phyloP scores from a whole-genome alignment of 2,329 filamentous ascomycete genomes.

The Scedosporium boydii region DNA sequence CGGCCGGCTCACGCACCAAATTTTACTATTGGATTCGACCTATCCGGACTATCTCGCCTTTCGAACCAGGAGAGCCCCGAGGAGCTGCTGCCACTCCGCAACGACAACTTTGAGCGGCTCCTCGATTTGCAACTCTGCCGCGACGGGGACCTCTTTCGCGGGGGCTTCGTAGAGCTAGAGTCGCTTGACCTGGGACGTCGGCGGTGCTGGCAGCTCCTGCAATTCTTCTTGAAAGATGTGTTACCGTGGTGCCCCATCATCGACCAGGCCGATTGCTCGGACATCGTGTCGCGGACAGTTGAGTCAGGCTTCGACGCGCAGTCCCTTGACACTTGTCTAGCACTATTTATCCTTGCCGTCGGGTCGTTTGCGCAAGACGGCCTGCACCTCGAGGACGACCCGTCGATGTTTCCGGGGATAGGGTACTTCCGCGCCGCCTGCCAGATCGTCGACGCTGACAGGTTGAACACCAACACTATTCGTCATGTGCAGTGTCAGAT shows the following conservation, averaged over 20 bases:
- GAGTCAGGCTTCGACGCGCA: slow-evolving; percentile 3
- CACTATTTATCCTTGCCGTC: slow-evolving; percentile 11
- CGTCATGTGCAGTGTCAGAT: slow-evolving; percentile 11
- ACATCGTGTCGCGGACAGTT: slow-evolving; percentile 6
- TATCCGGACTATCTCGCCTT: slow-evolving; percentile 8
- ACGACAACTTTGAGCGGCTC: slow-evolving; percentile 5
- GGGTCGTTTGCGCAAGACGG: slow-evolving; percentile 7
- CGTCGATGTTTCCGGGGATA: slow-evolving; percentile 5
- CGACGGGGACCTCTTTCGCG: neutral
- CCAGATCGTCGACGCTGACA: slow-evolving; percentile 7
- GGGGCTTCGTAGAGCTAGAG: neutral
- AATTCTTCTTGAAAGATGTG: slow-evolving; percentile 11
- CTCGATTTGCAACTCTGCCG: slow-evolving; percentile 7
- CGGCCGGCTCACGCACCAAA: neutral
- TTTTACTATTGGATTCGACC: slow-evolving; percentile 7
- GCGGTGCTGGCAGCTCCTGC: slow-evolving; percentile 9
- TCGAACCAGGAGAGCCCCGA: neutral
- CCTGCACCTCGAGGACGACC: slow-evolving; percentile 5
- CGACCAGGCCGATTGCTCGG: slow-evolving; percentile 9
- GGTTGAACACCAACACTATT: slow-evolving; percentile 7
- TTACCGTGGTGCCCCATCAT: slow-evolving; percentile 14
- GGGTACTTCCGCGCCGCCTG: slow-evolving; percentile 11
- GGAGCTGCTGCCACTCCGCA: slow-evolving; percentile 5
- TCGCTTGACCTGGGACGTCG: slow-evolving; percentile 8
- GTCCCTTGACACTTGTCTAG: slow-evolving; percentile 8